Conservation (phyloP, 768 basidiomycete species). For the Lactarius hatsudake region DNA sequence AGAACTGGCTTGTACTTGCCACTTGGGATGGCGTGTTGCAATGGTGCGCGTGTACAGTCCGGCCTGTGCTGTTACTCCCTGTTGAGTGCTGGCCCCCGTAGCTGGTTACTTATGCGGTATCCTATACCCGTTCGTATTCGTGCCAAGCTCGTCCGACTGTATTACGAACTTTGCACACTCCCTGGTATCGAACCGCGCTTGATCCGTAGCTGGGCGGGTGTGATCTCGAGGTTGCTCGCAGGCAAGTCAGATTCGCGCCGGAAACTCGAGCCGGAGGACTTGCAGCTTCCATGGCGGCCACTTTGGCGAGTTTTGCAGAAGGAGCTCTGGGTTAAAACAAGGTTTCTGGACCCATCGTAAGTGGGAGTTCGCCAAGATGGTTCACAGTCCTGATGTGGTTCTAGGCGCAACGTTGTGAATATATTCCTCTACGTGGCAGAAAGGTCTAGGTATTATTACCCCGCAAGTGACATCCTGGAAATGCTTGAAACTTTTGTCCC, state of each 20-base stretch:
- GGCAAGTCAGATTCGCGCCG: slow-evolving; percentile 62
- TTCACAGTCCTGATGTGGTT: slow-evolving; percentile 8
- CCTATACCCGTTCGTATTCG: slow-evolving; percentile 68
- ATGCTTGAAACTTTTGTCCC: slow-evolving; percentile 77
- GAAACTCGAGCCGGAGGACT: slow-evolving; percentile 64
- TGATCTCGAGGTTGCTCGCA: slow-evolving; percentile 67
- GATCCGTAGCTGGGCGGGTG: slow-evolving; percentile 73
- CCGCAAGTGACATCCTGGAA: slow-evolving; percentile 56
- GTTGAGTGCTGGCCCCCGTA: slow-evolving; percentile 31
- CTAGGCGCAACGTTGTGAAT: slow-evolving; percentile 59
- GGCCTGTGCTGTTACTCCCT: background rate
- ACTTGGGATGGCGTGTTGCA: slow-evolving; percentile 81
- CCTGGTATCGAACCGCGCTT: slow-evolving; percentile 74
- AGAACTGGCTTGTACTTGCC: slow-evolving; percentile 70
- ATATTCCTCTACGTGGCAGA: slow-evolving; percentile 74
- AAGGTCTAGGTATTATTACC: slow-evolving; percentile 67
- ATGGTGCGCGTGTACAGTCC: slow-evolving; percentile 46
- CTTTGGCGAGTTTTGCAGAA: slow-evolving; percentile 74
- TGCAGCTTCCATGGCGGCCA: slow-evolving; percentile 70
- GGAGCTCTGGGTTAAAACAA: slow-evolving; percentile 71
- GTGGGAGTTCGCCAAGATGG: slow-evolving; percentile 28
- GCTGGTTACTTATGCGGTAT: slow-evolving; percentile 82
- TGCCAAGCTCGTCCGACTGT: slow-evolving; percentile 67
- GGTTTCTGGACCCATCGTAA: slow-evolving; percentile 58
- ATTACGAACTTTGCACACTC: slow-evolving; percentile 74